A percentile compares a stretch with the other conserved stretches of the same genome.
These are phyloP conservation scores for Boletus tylopilopsis DNA, from an alignment of 768 basidiomycete genomes.

Conservation along the genomic window DNA sequence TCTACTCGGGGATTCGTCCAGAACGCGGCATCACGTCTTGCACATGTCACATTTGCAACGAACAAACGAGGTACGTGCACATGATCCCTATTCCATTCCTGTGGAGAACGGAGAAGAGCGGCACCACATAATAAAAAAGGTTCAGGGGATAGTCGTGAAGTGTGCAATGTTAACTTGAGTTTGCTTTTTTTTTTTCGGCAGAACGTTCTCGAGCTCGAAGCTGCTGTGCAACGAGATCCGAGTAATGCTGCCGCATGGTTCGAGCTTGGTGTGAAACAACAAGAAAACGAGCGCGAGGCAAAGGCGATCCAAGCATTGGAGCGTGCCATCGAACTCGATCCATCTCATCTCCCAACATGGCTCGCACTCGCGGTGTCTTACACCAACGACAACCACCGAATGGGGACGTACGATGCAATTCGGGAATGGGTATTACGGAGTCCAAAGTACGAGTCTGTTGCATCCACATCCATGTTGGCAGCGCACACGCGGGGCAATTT, in stretches of 20 bases:
- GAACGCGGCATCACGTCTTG: conserved; percentile 43
- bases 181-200: conserved; percentile 33
- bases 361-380: conserved; percentile 87
- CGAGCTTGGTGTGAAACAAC: conserved; percentile 92
- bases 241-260: conserved; percentile 77
- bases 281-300: conserved; percentile 94
- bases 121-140: background rate
- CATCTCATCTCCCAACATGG: conserved; percentile 74
- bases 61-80: conserved; percentile 39
- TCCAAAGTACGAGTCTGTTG: conserved; percentile 43
- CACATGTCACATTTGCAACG: conserved; percentile 29
- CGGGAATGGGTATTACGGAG: conserved; percentile 78
- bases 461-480: conserved; percentile 35
- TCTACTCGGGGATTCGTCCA: conserved; percentile 53
- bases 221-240: conserved; percentile 77
- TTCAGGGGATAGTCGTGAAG: background rate
- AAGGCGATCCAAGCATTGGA: conserved; percentile 84
- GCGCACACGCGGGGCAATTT: conserved; percentile 32
- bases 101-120: conserved; percentile 8
- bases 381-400: conserved; percentile 82
- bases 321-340: conserved; percentile 78
- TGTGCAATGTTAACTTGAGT: conserved; percentile 12
- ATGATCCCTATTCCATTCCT: conserved; percentile 7
- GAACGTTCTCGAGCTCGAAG: conserved; percentile 88
- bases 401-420: conserved; percentile 74